phyloP scores from a whole-genome alignment of 2,329 filamentous ascomycete genomes.

The Pseudocercospora musae region DNA sequence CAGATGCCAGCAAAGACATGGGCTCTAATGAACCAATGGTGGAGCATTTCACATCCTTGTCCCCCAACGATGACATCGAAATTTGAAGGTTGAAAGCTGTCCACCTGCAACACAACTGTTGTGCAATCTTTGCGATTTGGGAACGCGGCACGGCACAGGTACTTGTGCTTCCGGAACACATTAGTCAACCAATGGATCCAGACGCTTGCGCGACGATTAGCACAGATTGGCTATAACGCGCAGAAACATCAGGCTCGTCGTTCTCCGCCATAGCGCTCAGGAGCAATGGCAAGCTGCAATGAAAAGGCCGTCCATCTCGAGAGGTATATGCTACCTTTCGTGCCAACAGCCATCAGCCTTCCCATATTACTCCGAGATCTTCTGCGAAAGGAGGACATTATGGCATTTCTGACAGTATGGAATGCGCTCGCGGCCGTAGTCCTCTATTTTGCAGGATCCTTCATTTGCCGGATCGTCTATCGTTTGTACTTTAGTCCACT shows the following conservation, averaged over 20 bases:
- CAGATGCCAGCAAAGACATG: background rate
- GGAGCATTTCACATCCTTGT: background rate
- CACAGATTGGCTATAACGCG: background rate
- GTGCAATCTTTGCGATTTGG: background rate
- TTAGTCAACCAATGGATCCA: background rate
- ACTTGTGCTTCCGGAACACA: background rate
- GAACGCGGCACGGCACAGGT: background rate
- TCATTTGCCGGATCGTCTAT: constrained; percentile 16
- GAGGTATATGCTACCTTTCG: background rate
- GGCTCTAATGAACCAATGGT: background rate
- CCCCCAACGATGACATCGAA: background rate
- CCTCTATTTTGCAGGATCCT: background rate
- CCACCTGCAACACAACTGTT: background rate
- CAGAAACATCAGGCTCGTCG: background rate
- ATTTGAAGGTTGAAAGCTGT: background rate
- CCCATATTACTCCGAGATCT: background rate
- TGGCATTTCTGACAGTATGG: background rate
- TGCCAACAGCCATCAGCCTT: background rate
- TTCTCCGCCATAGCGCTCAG: background rate
- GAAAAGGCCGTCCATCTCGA: background rate
- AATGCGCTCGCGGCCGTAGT: background rate
- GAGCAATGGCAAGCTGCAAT: background rate
- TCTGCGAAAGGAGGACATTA: background rate
- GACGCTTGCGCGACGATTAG: background rate
- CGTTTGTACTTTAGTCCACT: constrained; percentile 36